Evolutionary conservation across 441 rosid genomes (phyloP).

Genomic region (Metrosideros polymorpha): DNA sequence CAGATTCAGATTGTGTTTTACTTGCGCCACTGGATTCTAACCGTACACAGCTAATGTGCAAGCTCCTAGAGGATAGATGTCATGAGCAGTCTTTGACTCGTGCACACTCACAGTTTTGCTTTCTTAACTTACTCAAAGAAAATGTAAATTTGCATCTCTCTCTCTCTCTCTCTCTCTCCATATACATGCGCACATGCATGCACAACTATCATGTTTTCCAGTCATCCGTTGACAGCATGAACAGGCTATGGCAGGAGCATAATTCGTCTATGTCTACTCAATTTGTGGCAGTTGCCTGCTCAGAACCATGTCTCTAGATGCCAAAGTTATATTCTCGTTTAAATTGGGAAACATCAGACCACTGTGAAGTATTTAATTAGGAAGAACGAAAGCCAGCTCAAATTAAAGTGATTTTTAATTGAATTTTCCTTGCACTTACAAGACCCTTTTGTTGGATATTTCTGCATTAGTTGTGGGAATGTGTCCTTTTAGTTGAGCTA

Average conservation of each 20-base stretch:
- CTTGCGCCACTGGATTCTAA: background rate
- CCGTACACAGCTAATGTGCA: background rate
- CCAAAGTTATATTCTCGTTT: background rate
- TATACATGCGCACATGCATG: accelerated
- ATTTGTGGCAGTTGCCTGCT: background rate
- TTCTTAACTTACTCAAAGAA: background rate
- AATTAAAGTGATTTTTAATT: background rate
- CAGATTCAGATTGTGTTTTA: background rate
- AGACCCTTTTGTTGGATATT: background rate
- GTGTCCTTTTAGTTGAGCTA: background rate
- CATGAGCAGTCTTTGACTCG: background rate
- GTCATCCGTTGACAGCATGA: background rate
- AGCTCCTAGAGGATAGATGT: background rate
- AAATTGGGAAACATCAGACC: background rate
- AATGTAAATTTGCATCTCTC: accelerated
- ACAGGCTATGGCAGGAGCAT: background rate
- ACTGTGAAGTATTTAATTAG: background rate
- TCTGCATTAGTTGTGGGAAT: background rate
- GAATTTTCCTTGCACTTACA: background rate
- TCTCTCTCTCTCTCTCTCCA: background rate
- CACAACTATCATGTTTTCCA: background rate
- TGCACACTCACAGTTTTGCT: background rate
- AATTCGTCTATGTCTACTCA: background rate
- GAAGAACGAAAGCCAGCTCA: background rate
- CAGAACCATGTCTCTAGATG: background rate